Evolutionary conservation across 768 basidiomycete species (phyloP).

Genomic region (Boletus fagicola): DNA sequence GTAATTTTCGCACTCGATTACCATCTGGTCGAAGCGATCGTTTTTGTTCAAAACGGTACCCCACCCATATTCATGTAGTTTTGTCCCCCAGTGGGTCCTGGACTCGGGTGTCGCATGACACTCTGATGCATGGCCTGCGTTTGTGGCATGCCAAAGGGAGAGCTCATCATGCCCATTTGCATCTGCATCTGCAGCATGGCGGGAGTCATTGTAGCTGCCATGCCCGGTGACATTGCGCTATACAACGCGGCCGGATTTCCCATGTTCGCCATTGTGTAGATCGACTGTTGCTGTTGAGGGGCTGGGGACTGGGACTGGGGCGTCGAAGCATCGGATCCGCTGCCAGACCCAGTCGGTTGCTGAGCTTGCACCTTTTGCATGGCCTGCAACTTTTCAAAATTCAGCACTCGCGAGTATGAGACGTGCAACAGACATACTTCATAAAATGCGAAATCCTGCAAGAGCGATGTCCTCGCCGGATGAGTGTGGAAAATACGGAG

Average conservation of each 20-base stretch:
- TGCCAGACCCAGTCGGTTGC: conserved; percentile 28
- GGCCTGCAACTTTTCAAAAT: conserved; percentile 62
- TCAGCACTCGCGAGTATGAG: conserved; percentile 5
- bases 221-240: conserved; percentile 31
- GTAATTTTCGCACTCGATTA: conserved; percentile 9
- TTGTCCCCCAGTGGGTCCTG: conserved; percentile 49
- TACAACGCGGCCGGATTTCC: conserved; percentile 46
- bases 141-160: conserved; percentile 52
- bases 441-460: conserved; percentile 93
- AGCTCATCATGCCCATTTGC: conserved; percentile 46
- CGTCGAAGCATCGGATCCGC: conserved; percentile 29
- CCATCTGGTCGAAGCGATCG: conserved; percentile 7
- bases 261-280: conserved; percentile 43
- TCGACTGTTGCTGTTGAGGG: conserved; percentile 46
- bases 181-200: conserved; percentile 47
- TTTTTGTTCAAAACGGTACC: conserved; percentile 28
- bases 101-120: conserved; percentile 80
- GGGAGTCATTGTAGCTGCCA: conserved; percentile 31
- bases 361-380: conserved; percentile 64
- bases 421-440: conserved; percentile 51
- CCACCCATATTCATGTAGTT: conserved; percentile 46
- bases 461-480: conserved; percentile 85
- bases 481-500: conserved; percentile 93
- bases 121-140: conserved; percentile 82
- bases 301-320: conserved; percentile 41